Conservation (phyloP, 192 early-diverging fungal genomes). For the Podochytrium sp. region DNA sequence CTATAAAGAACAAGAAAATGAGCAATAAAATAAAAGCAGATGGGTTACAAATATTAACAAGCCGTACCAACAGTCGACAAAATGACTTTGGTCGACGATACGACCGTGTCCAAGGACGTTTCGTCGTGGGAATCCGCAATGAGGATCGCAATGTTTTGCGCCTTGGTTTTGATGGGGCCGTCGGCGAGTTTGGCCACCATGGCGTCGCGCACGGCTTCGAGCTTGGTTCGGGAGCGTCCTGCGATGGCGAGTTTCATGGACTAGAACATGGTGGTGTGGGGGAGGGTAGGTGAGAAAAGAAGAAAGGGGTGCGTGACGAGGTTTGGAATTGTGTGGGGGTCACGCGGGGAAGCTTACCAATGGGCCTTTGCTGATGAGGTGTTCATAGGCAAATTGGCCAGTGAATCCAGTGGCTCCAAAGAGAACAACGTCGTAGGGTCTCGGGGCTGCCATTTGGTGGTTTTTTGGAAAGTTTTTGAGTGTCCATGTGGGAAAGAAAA, state of each 20-base stretch:
- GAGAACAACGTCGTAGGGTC: constrained; percentile 11
- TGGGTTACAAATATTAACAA: background rate
- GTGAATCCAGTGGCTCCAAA: constrained; percentile 86
- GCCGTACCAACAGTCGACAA: constrained; percentile 73
- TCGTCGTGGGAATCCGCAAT: constrained; percentile 70
- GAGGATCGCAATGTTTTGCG: constrained; percentile 56
- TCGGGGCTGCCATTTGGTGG: too few species aligned
- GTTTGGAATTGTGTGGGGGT: background rate
- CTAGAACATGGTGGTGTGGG: constrained; percentile 13
- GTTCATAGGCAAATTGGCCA: constrained; percentile 72
- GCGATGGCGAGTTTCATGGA: constrained; percentile 76
- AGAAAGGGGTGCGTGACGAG: background rate
- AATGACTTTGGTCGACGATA: constrained; percentile 69
- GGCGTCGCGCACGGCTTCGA: constrained; percentile 58
- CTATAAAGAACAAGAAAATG: background rate
- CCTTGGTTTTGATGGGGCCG: background rate
- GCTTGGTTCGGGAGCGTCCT: constrained; percentile 71
- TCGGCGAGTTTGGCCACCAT: constrained; percentile 45
- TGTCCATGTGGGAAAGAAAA: too few species aligned
- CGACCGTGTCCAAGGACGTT: constrained; percentile 64
- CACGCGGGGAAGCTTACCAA: constrained; percentile 10
- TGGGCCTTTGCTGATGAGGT: constrained; percentile 52
- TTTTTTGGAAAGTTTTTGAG: too few species aligned
- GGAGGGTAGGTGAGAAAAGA: background rate
- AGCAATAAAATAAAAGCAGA: background rate